A percentile compares a stretch with the other conserved stretches of the same genome.
These are phyloP conservation scores for Penicillium freii DNA, from an alignment of 2,329 filamentous ascomycete species.

Conservation along the genomic window DNA sequence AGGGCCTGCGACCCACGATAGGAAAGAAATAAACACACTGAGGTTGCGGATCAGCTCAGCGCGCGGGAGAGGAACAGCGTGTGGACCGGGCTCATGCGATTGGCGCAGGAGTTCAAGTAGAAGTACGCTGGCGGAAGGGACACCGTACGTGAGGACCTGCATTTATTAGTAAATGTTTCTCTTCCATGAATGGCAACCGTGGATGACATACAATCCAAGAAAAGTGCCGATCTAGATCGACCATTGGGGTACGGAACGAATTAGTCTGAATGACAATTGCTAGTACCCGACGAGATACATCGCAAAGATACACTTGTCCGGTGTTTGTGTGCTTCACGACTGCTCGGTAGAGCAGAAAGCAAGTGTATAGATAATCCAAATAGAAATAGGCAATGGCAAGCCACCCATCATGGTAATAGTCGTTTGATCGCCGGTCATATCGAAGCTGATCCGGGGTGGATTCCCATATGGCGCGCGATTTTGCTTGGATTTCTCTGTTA, in stretches of 20 bases:
- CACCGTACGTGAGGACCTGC: conserved; percentile 34
- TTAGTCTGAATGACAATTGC: conserved; percentile 32
- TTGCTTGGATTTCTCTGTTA: conserved; percentile 27
- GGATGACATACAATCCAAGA: conserved; percentile 35
- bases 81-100: conserved; percentile 28
- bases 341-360: conserved; percentile 36
- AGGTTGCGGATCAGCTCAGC: conserved; percentile 36
- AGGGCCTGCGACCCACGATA: conserved; percentile 36
- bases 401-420: conserved; percentile 15
- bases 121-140: conserved; percentile 35
- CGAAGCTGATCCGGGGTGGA: conserved; percentile 27
- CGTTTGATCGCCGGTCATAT: conserved; percentile 22
- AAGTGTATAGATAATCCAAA: conserved; percentile 37
- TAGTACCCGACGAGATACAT: conserved; percentile 33
- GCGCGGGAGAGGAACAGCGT: conserved; percentile 27
- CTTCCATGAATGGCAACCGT: neutral
- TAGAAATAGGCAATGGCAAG: conserved; percentile 30
- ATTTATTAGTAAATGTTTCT: neutral
- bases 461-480: conserved; percentile 26
- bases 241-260: conserved; percentile 25
- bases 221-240: conserved; percentile 35
- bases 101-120: conserved; percentile 36
- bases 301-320: conserved; percentile 33
- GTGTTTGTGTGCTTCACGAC: conserved; percentile 34
- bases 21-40: conserved; percentile 34